A percentile compares a stretch with the other conserved stretches of the same genome.
These are phyloP conservation scores for Floccularia luteovirens DNA, from an alignment of 768 basidiomycete species.

Conservation along the genomic window DNA sequence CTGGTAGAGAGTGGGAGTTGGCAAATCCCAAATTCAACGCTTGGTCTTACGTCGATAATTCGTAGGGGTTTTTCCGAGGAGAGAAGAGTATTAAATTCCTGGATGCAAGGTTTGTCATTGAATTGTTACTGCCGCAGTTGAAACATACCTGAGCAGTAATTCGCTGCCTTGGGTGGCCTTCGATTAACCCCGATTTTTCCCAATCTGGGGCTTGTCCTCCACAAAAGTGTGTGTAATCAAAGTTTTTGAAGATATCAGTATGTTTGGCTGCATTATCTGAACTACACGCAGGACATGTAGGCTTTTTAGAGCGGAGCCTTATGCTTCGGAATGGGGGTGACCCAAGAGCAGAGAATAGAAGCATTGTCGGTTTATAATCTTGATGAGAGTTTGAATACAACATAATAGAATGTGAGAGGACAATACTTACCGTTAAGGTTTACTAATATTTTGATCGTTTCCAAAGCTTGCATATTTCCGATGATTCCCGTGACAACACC, in stretches of 20 bases:
- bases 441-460: slow-evolving; percentile 73
- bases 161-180: slow-evolving; percentile 32
- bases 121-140: neutral
- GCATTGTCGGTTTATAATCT: slow-evolving; percentile 59
- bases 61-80: slow-evolving; percentile 12
- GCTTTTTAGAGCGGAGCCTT: slow-evolving; percentile 67
- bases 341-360: slow-evolving; percentile 69
- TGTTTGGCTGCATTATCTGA: slow-evolving; percentile 38
- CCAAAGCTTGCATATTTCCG: slow-evolving; percentile 84
- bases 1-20: slow-evolving; percentile 68
- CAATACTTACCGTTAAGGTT: slow-evolving; percentile 51
- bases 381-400: neutral
- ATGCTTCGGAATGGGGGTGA: slow-evolving; percentile 72
- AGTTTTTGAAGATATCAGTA: too few relatives aligned
- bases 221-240: slow-evolving; percentile 89
- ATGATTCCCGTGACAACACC: slow-evolving; percentile 88
- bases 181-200: slow-evolving; percentile 42
- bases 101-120: neutral
- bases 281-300: slow-evolving; percentile 68
- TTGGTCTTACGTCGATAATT: slow-evolving; percentile 76
- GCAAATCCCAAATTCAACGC: slow-evolving; percentile 82
- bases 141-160: slow-evolving; percentile 32
- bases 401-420: neutral
- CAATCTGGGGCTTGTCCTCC: slow-evolving; percentile 67
- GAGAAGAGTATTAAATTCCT: slow-evolving; percentile 16